Conservation (phyloP, 441 rosid species). For the Aquilaria agallochum region DNA sequence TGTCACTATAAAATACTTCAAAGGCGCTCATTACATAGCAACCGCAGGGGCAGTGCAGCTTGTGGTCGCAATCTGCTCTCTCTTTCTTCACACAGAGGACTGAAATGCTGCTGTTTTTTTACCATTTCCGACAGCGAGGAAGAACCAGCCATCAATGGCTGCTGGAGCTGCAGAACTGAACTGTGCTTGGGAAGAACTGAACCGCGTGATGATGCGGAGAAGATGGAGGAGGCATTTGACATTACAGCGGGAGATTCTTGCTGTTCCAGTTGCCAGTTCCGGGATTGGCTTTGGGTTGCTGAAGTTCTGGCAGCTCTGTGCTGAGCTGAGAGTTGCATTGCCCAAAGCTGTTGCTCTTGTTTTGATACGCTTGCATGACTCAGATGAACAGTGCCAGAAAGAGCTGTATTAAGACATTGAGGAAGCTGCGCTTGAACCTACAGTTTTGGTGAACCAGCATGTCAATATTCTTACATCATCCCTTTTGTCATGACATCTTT, state of each 20-base stretch:
- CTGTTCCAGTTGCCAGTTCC: slow-evolving; percentile 43
- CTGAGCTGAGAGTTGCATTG: slow-evolving; percentile 37
- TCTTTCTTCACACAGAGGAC: slow-evolving; percentile 38
- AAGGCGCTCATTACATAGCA: slow-evolving; percentile 55
- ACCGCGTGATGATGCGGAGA: slow-evolving; percentile 28
- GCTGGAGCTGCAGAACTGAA: slow-evolving; percentile 41
- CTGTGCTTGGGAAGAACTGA: slow-evolving; percentile 30
- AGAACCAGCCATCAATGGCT: slow-evolving; percentile 35
- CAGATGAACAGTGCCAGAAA: slow-evolving; percentile 21
- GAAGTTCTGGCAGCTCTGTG: slow-evolving; percentile 25
- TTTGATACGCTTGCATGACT: slow-evolving; percentile 21
- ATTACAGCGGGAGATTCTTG: slow-evolving; percentile 23
- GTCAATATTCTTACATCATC: too few relatives aligned
- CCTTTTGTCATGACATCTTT: too few relatives aligned
- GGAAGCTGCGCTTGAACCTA: slow-evolving; percentile 51
- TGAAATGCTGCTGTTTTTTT: slow-evolving; percentile 47
- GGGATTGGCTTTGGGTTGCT: slow-evolving; percentile 26
- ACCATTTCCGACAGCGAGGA: slow-evolving; percentile 26
- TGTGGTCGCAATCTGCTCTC: slow-evolving; percentile 34
- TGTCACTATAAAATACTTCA: slow-evolving; percentile 13
- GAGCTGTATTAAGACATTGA: slow-evolving; percentile 35
- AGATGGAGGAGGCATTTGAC: slow-evolving; percentile 15
- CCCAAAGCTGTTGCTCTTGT: slow-evolving; percentile 48
- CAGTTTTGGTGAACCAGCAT: neutral
- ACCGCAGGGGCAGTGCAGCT: slow-evolving; percentile 46